Conservation (phyloP, 2,329 filamentous ascomycete species). For the Penicillium sp. region DNA sequence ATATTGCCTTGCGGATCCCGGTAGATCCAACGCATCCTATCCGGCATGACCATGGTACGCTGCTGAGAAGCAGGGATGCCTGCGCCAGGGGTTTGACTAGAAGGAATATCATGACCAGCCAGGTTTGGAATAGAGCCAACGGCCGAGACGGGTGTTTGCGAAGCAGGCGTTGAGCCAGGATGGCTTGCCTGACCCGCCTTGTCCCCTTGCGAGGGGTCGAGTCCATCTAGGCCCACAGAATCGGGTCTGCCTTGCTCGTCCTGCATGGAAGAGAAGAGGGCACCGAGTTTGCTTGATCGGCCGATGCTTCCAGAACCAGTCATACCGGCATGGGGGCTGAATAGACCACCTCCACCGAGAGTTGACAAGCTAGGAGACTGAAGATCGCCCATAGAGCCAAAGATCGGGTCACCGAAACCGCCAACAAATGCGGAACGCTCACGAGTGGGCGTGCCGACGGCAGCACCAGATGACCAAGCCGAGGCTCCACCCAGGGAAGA, state of each 20-base stretch:
- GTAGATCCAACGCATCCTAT: slow-evolving; percentile 98
- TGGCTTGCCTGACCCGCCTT: slow-evolving; percentile 25
- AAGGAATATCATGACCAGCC: slow-evolving; percentile 25
- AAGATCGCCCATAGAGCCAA: slow-evolving; percentile 66
- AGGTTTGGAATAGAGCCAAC: slow-evolving; percentile 28
- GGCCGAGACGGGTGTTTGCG: slow-evolving; percentile 32
- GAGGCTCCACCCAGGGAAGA: slow-evolving; percentile 46
- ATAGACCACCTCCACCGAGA: slow-evolving; percentile 45
- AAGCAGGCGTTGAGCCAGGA: slow-evolving; percentile 26
- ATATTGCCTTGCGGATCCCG: slow-evolving; percentile 85
- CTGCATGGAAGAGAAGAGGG: slow-evolving; percentile 80
- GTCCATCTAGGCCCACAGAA: slow-evolving; percentile 47
- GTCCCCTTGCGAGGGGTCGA: slow-evolving; percentile 25
- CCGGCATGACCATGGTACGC: slow-evolving; percentile 96
- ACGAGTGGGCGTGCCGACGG: slow-evolving; percentile 64
- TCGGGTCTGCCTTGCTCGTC: slow-evolving; percentile 53
- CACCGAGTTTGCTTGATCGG: slow-evolving; percentile 71
- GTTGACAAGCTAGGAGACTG: slow-evolving; percentile 45
- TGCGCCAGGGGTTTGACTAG: slow-evolving; percentile 35
- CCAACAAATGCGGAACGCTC: slow-evolving; percentile 46
- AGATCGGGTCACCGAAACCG: slow-evolving; percentile 55
- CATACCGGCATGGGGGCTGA: slow-evolving; percentile 52
- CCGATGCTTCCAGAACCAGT: slow-evolving; percentile 58
- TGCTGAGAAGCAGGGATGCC: slow-evolving; percentile 62
- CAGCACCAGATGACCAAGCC: slow-evolving; percentile 50